Base-by-base conservation (phyloP, 1,284 basidiomycete genomes). In the Ceratobasidium sp. region DNA sequence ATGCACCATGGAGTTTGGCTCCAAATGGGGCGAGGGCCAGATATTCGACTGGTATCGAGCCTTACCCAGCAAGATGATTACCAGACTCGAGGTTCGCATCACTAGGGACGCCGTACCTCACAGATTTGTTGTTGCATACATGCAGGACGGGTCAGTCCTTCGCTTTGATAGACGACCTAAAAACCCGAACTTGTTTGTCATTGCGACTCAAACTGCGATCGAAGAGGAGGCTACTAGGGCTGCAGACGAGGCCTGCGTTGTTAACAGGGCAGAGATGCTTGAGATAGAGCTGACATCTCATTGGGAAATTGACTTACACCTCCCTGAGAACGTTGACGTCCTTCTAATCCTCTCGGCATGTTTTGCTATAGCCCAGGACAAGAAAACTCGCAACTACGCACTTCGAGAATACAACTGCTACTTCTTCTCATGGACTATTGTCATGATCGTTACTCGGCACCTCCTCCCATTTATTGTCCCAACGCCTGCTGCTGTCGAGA, bases 21-120 rank as follows among this genome's bases (percentile, higher is more conserved):
- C 55, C 12, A 40, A 20, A 46, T 72, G 70, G 70, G 70, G 70
- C 42, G 33, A 72, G 40, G 70, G 70, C 58, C 9, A 39, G 7
- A 56, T 72, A 44, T 72, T 72, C 15, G 44, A 46, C 44, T 46
- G 44, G 44, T 46, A 46, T 15, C 44, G 44, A 15, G 15, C 44
- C 44, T 46, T 46, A 15, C 6, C 44, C 44, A 53, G 51, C 23
- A 51, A 26, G n/a, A n/a, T 56, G 6, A 39, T 70, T 51, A 55
- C 12, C 49, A 53, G 53, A 55, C 68, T 70, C 68, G 68, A 70
- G n/a, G 42, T 70, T 6, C 68, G 68, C 18, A 70, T 70, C 12
- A 55, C 68, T 40, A 40, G 68, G 26, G 68, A 40, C 49, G 15
- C 68, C n/a, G 68, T 70, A 55, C 68, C 68, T 39, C 68, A 70